These are phyloP conservation scores for Chiua sp. DNA, from an alignment of 1,284 basidiomycete genomes.

Conservation along the genomic window DNA sequence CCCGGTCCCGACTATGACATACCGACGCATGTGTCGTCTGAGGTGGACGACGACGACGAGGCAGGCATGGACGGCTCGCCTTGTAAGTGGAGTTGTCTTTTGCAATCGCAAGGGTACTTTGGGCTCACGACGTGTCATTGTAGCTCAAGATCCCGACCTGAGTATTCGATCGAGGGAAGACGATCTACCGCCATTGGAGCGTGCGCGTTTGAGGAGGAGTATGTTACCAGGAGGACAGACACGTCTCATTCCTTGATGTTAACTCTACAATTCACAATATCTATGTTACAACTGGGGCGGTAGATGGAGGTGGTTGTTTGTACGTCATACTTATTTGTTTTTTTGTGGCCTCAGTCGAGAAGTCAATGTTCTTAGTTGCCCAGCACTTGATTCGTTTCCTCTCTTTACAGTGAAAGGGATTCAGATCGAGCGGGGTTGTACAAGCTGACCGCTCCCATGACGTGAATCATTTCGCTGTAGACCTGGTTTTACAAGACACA, in stretches of 20 bases:
- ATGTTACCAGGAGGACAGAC: conserved; percentile 35
- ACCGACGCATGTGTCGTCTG: conserved; percentile 27
- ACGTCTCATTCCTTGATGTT: conserved; percentile 17
- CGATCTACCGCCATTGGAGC: conserved; percentile 61
- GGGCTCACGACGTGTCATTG: conserved; percentile 1
- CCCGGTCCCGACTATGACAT: conserved; percentile 33
- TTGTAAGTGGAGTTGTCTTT: conserved; percentile 42
- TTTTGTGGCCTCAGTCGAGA: too few species aligned
- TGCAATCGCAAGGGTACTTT: background rate
- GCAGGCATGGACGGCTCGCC: conserved; percentile 47
- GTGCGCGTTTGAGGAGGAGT: conserved; percentile 48
- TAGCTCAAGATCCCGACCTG: conserved; percentile 35
- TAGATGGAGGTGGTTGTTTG: background rate
- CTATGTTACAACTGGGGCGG: background rate
- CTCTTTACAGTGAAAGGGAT: too few species aligned
- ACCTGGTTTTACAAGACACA: too few species aligned
- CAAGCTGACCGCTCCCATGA: too few species aligned
- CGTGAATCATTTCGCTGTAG: too few species aligned
- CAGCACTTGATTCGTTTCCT: too few species aligned
- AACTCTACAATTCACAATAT: background rate
- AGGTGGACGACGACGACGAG: conserved; percentile 36
- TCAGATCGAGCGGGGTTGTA: too few species aligned
- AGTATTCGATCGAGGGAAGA: conserved; percentile 44
- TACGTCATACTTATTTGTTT: too few species aligned
- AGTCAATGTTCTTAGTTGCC: too few species aligned